These are phyloP conservation scores for Candida broadrunensis DNA, from an alignment of 805 yeast genomes.

Conservation along the genomic window DNA sequence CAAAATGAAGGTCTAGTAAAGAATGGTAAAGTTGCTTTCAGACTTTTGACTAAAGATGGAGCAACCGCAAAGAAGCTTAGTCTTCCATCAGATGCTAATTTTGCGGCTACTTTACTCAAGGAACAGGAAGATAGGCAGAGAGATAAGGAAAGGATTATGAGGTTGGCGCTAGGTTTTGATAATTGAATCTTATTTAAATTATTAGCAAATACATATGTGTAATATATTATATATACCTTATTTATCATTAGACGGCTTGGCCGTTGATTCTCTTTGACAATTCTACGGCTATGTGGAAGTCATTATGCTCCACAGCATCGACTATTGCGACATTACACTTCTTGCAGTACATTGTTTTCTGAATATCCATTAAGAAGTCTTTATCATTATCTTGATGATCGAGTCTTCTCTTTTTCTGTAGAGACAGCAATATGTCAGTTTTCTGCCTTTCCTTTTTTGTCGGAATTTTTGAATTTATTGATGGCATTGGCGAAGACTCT, in stretches of 20 bases:
- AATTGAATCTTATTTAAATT: too few relatives aligned
- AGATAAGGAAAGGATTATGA: constrained; percentile 57
- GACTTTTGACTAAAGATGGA: constrained; percentile 55
- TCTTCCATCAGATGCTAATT: constrained; percentile 52
- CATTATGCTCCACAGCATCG: constrained; percentile 48
- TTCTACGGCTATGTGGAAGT: constrained; percentile 51
- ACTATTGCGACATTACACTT: constrained; percentile 22
- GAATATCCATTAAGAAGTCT: constrained; percentile 13
- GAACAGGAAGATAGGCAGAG: constrained; percentile 49
- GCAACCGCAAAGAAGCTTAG: constrained; percentile 44
- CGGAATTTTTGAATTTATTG: not conserved
- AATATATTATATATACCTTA: not conserved
- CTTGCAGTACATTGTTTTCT: constrained; percentile 19
- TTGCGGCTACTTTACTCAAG: constrained; percentile 50
- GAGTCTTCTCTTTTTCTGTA: constrained; percentile 4
- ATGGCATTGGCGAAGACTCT: not conserved
- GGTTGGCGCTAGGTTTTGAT: constrained; percentile 47
- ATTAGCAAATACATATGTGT: too few relatives aligned
- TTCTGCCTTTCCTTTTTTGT: not conserved
- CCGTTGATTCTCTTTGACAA: constrained; percentile 42
- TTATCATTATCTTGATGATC: not conserved
- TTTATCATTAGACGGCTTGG: constrained; percentile 30
- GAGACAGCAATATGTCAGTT: constrained; percentile 5
- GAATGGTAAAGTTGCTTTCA: constrained; percentile 38
- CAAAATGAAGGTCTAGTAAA: not conserved